These are phyloP conservation scores for Syzygium syzygioides DNA, from an alignment of 441 rosid species.

Conservation along the genomic window DNA sequence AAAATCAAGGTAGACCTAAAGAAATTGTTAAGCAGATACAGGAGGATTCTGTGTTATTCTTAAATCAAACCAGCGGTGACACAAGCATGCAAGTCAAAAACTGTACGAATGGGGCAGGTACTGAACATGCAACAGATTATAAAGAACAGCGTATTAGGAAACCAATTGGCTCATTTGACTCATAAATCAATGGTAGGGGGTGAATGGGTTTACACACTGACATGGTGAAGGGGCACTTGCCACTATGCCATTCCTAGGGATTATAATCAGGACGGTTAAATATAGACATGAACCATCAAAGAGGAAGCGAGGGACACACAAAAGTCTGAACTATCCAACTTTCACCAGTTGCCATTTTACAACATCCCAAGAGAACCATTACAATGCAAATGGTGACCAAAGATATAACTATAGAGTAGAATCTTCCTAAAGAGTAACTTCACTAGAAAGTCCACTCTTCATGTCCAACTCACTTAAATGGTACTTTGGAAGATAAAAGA, in stretches of 20 bases:
- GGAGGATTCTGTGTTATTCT: neutral
- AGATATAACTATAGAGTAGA: neutral
- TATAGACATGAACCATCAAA: neutral
- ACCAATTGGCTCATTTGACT: neutral
- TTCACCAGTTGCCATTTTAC: neutral
- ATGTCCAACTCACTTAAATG: neutral
- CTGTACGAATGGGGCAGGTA: neutral
- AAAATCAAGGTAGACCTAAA: conserved; percentile 6
- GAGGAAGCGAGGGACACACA: neutral
- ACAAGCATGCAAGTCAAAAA: neutral
- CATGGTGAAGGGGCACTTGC: neutral
- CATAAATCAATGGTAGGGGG: neutral
- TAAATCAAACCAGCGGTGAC: neutral
- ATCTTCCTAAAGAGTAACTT: neutral
- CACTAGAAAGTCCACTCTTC: neutral
- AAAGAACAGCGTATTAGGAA: neutral
- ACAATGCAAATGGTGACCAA: neutral
- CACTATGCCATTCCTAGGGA: neutral
- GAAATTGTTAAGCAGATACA: conserved; percentile 3
- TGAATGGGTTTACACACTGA: neutral
- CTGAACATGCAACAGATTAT: neutral
- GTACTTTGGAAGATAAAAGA: neutral
- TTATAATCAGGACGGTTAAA: neutral
- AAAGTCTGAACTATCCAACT: neutral
- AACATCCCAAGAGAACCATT: neutral